These are phyloP conservation scores for Ambrosia trifida DNA, from an alignment of 129 eudicot species.

Conservation along the genomic window DNA sequence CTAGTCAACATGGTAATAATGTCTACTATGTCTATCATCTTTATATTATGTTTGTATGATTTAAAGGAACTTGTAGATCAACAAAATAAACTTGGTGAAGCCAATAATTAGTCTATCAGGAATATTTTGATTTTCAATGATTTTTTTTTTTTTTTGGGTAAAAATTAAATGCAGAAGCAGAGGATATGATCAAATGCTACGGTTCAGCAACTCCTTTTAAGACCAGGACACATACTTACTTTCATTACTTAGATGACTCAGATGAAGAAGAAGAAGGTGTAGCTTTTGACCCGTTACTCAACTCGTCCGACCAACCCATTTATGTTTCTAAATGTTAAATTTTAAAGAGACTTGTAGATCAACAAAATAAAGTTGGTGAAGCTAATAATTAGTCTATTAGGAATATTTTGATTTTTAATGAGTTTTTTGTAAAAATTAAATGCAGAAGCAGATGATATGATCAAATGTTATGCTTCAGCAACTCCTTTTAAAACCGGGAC, in stretches of 20 bases:
- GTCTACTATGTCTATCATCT: neutral
- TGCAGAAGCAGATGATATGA: conserved; percentile 5
- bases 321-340: neutral
- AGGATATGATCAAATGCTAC: neutral
- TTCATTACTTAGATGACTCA: neutral
- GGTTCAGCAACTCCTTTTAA: conserved; percentile 5
- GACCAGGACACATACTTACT: neutral
- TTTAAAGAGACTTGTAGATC: too few species aligned
- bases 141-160: neutral
- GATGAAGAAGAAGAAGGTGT: conserved; percentile 8
- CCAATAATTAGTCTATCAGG: neutral
- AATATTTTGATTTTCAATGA: neutral
- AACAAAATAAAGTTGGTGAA: too few species aligned
- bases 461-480: neutral
- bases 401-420: neutral
- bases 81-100: neutral
- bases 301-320: too few species aligned
- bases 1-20: neutral
- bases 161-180: neutral
- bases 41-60: neutral
- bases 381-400: too few species aligned
- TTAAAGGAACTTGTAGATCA: neutral
- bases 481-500: neutral
- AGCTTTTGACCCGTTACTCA: neutral
- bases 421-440: neutral